Percentiles rank a stretch among this genome's conserved stretches.
These are phyloP conservation scores for Yamadazyma dushanensis DNA, from an alignment of 1,139 yeast species.

Conservation along the genomic window DNA sequence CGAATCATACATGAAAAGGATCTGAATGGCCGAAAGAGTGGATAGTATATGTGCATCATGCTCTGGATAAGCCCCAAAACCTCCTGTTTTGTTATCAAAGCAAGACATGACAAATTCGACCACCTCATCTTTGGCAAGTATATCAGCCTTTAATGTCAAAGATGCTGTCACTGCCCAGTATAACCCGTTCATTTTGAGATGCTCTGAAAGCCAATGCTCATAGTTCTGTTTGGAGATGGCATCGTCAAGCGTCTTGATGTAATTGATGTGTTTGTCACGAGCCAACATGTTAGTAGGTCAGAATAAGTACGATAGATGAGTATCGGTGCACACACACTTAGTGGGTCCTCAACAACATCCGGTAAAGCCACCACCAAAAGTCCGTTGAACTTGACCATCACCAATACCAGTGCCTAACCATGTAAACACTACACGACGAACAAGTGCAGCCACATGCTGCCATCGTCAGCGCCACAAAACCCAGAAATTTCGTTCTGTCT, in stretches of 20 bases:
- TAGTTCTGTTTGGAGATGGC: slow-evolving; percentile 35
- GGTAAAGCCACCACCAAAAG: no score
- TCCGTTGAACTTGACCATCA: no score
- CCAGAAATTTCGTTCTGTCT: no score
- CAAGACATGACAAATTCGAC: slow-evolving; percentile 69
- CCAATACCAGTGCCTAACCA: background rate
- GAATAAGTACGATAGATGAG: no score
- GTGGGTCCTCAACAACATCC: no score
- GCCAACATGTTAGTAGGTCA: slow-evolving; percentile 9
- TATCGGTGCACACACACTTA: no score
- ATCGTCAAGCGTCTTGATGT: slow-evolving; percentile 39
- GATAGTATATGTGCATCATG: slow-evolving; percentile 91
- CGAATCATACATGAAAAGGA: slow-evolving; percentile 65
- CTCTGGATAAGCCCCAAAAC: slow-evolving; percentile 85
- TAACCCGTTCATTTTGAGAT: slow-evolving; percentile 83
- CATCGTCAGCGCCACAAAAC: no score
- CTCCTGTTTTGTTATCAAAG: slow-evolving; percentile 62
- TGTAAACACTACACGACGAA: no score
- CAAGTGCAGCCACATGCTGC: background rate
- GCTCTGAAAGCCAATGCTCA: slow-evolving; percentile 90
- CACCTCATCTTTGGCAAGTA: slow-evolving; percentile 61
- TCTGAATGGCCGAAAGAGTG: slow-evolving; percentile 84
- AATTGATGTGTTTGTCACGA: slow-evolving; percentile 34
- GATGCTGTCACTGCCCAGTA: slow-evolving; percentile 94
- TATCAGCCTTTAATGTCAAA: slow-evolving; percentile 53